Conservation (phyloP, 768 basidiomycete species). For the Suillus occidentalis region DNA sequence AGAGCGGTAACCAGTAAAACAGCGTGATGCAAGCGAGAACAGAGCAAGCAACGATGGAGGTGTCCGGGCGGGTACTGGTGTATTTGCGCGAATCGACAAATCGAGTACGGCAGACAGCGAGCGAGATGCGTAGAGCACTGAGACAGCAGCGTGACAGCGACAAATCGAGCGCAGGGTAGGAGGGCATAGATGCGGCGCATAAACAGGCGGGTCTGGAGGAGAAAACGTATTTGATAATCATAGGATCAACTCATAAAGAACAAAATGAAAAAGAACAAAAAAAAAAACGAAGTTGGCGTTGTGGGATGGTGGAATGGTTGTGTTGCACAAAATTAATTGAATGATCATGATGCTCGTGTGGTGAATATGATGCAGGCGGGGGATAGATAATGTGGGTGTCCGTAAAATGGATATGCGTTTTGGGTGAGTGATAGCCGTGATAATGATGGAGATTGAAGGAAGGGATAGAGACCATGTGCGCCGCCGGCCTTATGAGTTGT, state of each 20-base stretch:
- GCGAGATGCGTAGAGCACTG: not conserved
- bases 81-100: constrained; percentile 4
- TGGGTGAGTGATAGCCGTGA: not conserved
- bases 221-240: constrained; percentile 15
- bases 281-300: constrained; percentile 4
- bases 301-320: constrained; percentile 5
- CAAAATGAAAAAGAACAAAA: constrained; percentile 8
- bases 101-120: constrained; percentile 1
- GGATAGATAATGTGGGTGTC: constrained; percentile 12
- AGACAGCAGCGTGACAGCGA: constrained; percentile 4
- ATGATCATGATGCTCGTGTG: constrained; percentile 12
- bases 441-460: constrained; percentile 1
- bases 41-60: constrained; percentile 1
- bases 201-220: not conserved
- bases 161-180: constrained; percentile 5
- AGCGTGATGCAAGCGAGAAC: constrained; percentile 6
- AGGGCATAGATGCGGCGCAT: constrained; percentile 5
- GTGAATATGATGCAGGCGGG: constrained; percentile 9
- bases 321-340: constrained; percentile 10
- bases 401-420: constrained; percentile 12
- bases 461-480: not conserved
- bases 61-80: not conserved
- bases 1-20: constrained; percentile 6
- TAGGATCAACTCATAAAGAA: constrained; percentile 11
- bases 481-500: constrained; percentile 2